Percentiles rank a stretch among this genome's conserved stretches.
Evolutionary conservation across 1,139 yeast species (phyloP).

Genomic region (Candida pseudocylindracea): DNA sequence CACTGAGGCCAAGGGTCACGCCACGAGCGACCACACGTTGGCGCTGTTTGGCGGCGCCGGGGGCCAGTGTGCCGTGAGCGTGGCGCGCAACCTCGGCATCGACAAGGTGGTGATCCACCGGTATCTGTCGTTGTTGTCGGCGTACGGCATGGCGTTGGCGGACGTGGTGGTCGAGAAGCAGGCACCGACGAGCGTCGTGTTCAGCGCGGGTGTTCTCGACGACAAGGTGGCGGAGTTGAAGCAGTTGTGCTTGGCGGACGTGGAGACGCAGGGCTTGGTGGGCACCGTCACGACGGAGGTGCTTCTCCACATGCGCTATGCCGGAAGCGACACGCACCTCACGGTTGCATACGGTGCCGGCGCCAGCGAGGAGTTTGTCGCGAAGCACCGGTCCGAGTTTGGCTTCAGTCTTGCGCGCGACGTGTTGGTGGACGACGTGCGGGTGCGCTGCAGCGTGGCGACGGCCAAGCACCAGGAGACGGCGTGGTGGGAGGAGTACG

Average conservation of each 20-base stretch:
- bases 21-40: conserved; percentile 18
- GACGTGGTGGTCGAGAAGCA: conserved; percentile 18
- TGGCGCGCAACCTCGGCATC: conserved; percentile 24
- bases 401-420: conserved; percentile 35
- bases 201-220: not conserved
- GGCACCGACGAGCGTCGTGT: conserved; percentile 1
- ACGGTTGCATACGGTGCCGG: conserved; percentile 22
- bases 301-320: conserved; percentile 57
- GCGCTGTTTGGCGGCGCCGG: conserved; percentile 41
- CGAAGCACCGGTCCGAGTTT: conserved; percentile 39
- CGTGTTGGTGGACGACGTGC: conserved; percentile 63
- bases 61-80: conserved; percentile 32
- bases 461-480: conserved; percentile 9
- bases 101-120: conserved; percentile 22
- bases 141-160: conserved; percentile 32
- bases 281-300: conserved; percentile 22
- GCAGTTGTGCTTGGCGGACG: conserved; percentile 11
- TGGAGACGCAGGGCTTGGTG: conserved; percentile 10
- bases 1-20: conserved; percentile 30
- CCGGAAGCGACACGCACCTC: conserved; percentile 73
- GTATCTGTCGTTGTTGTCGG: conserved; percentile 30
- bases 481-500: conserved; percentile 14
- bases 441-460: conserved; percentile 21
- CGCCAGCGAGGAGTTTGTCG: conserved; percentile 10
- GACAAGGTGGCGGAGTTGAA: conserved; percentile 7